phyloP scores from a whole-genome alignment of 176 grass and related monocot species.

The Melocanna baccifera region DNA sequence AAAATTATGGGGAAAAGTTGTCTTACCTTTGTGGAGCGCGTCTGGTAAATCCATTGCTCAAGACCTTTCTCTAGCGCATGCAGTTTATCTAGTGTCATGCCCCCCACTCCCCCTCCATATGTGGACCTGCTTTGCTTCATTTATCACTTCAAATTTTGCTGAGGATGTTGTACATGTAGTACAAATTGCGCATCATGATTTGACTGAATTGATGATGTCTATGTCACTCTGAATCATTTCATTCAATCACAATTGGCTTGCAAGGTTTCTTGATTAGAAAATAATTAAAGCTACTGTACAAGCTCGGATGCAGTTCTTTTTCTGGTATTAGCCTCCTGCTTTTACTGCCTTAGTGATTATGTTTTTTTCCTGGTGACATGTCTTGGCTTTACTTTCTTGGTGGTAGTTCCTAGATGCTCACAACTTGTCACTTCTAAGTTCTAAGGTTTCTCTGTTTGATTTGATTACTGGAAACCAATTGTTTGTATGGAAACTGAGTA shows the following conservation, averaged over 20 bases:
- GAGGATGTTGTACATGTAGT: background rate
- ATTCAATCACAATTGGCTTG: background rate
- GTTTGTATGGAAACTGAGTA: background rate
- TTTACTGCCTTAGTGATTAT: background rate
- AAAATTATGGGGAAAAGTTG: background rate
- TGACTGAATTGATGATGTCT: background rate
- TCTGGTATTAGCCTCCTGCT: slow-evolving; percentile 20
- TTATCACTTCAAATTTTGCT: background rate
- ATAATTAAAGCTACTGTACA: background rate
- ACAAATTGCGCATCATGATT: background rate
- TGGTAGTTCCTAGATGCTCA: background rate
- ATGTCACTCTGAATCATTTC: slow-evolving; percentile 1
- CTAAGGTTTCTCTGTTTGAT: background rate
- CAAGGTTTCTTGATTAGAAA: background rate
- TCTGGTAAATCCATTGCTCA: slow-evolving; percentile 42
- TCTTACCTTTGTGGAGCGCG: slow-evolving; percentile 41
- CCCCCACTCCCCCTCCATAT: slow-evolving; percentile 16
- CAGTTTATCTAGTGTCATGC: slow-evolving; percentile 46
- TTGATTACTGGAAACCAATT: slow-evolving; percentile 8
- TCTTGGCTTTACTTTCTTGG: background rate
- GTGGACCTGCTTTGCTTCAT: slow-evolving; percentile 32
- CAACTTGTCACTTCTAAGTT: slow-evolving; percentile 7
- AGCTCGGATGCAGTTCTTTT: background rate
- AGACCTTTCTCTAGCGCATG: slow-evolving; percentile 40
- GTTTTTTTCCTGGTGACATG: background rate